Conservation (phyloP, 306 rosid genomes). For the Albizia julibrissin region DNA sequence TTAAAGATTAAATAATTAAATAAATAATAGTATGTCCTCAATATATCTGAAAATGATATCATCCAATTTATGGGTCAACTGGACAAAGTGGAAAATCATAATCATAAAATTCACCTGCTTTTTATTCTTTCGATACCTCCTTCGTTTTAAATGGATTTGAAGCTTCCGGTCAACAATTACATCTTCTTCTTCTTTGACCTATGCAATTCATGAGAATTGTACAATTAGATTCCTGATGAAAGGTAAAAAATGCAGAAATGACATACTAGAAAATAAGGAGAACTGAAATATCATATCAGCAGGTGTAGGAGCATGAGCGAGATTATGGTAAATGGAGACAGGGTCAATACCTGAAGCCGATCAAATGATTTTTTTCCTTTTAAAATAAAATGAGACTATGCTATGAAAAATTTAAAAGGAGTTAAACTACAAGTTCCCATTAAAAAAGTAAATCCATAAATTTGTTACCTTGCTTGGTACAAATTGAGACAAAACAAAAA, state of each 20-base stretch:
- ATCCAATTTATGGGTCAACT: constrained; percentile 20
- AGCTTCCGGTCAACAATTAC: constrained; percentile 71
- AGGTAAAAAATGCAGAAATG: background rate
- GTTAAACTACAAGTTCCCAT: background rate
- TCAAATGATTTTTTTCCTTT: background rate
- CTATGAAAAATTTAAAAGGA: background rate
- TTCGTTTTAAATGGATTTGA: constrained; percentile 70
- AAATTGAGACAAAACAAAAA: background rate
- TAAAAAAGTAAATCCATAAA: background rate
- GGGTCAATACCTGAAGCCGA: background rate
- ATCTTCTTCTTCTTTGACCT: constrained; percentile 99
- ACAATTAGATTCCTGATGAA: constrained; percentile 20
- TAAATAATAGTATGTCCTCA: background rate
- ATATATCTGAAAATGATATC: background rate
- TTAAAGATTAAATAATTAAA: background rate
- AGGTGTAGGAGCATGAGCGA: background rate
- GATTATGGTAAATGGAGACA: background rate
- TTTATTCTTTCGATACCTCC: constrained; percentile 65
- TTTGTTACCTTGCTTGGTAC: background rate
- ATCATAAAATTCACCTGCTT: constrained; percentile 53
- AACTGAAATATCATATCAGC: constrained; percentile 9
- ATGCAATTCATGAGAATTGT: constrained; percentile 24
- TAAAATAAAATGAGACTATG: background rate
- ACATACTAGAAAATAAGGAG: background rate
- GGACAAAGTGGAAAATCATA: constrained; percentile 15